Percentiles rank a stretch among this genome's conserved stretches.
phyloP scores from a whole-genome alignment of 2,329 filamentous ascomycete species.

The Ceratocystis variospora region DNA sequence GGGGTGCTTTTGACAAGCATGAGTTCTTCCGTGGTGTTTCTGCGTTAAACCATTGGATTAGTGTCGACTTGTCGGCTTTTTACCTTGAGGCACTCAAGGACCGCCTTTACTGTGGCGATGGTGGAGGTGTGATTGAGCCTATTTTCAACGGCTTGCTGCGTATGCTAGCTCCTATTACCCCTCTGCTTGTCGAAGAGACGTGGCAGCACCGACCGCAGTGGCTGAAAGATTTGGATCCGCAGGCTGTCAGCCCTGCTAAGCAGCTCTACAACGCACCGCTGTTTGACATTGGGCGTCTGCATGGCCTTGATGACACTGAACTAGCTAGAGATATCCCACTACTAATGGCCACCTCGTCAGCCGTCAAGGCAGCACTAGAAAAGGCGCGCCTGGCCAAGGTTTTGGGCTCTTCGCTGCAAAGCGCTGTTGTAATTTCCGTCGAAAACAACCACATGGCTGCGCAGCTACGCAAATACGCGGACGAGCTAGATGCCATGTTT shows the following conservation, averaged over 20 bases:
- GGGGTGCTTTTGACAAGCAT: conserved; percentile 50
- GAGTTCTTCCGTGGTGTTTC: conserved; percentile 72
- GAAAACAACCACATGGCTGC: conserved; percentile 29
- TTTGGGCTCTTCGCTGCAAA: conserved; percentile 70
- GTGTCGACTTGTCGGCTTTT: conserved; percentile 74
- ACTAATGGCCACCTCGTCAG: conserved; percentile 44
- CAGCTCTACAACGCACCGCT: conserved; percentile 36
- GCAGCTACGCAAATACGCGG: conserved; percentile 29
- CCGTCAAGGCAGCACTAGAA: conserved; percentile 66
- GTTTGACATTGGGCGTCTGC: conserved; percentile 29
- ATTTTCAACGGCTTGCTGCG: conserved; percentile 60
- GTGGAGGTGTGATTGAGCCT: conserved; percentile 47
- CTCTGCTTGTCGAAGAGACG: conserved; percentile 73
- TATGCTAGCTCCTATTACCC: conserved; percentile 70
- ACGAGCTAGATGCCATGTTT: conserved; percentile 50
- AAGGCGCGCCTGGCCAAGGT: conserved; percentile 54
- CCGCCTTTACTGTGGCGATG: conserved; percentile 70
- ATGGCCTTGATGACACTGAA: conserved; percentile 24
- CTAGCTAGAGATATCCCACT: conserved; percentile 28
- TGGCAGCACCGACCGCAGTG: conserved; percentile 62
- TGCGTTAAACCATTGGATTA: conserved; percentile 66
- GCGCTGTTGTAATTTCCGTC: conserved; percentile 44
- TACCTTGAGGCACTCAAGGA: conserved; percentile 93
- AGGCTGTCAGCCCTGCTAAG: conserved; percentile 29
- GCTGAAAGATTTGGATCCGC: conserved; percentile 31